These are phyloP conservation scores for Ascochyta pisi DNA, from an alignment of 2,329 filamentous ascomycete genomes.

Conservation along the genomic window DNA sequence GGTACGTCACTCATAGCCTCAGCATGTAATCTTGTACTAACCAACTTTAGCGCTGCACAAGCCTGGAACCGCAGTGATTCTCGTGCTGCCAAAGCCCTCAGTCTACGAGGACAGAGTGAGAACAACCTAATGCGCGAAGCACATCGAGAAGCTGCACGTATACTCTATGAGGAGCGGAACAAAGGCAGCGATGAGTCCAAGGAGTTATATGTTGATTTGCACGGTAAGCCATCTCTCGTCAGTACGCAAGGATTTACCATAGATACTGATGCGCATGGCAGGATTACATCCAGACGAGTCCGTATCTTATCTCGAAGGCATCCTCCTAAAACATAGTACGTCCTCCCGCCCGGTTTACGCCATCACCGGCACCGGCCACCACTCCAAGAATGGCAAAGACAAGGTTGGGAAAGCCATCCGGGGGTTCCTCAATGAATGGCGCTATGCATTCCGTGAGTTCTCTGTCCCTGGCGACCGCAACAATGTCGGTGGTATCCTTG, in stretches of 20 bases:
- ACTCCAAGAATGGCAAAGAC: slow-evolving; percentile 98
- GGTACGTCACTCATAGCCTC: slow-evolving; percentile 59
- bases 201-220: slow-evolving; percentile 93
- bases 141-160: slow-evolving; percentile 88
- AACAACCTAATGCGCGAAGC: slow-evolving; percentile 98
- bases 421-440: slow-evolving; percentile 91
- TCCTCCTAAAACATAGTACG: slow-evolving; percentile 82
- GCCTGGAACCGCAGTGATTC: slow-evolving; percentile 99
- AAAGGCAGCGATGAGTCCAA: slow-evolving; percentile 64
- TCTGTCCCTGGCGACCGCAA: slow-evolving; percentile 94
- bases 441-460: slow-evolving; percentile 95
- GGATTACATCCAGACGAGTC: slow-evolving; percentile 97
- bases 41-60: slow-evolving; percentile 76
- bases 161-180: slow-evolving; percentile 94
- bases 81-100: slow-evolving; percentile 91
- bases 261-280: slow-evolving; percentile 25
- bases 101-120: slow-evolving; percentile 91
- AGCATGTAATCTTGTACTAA: slow-evolving; percentile 12
- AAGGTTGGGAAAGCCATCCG: slow-evolving; percentile 96
- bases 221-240: slow-evolving; percentile 58
- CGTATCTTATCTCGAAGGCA: slow-evolving; percentile 88
- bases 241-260: background rate
- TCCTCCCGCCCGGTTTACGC: slow-evolving; percentile 81
- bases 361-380: slow-evolving; percentile 95
- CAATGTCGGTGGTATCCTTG: slow-evolving; percentile 72